Evolutionary conservation across 108 stramenopile species (phyloP), one percentile per base, ranked within the genome.

Genomic region (Chaetoceros muelleri): DNA sequence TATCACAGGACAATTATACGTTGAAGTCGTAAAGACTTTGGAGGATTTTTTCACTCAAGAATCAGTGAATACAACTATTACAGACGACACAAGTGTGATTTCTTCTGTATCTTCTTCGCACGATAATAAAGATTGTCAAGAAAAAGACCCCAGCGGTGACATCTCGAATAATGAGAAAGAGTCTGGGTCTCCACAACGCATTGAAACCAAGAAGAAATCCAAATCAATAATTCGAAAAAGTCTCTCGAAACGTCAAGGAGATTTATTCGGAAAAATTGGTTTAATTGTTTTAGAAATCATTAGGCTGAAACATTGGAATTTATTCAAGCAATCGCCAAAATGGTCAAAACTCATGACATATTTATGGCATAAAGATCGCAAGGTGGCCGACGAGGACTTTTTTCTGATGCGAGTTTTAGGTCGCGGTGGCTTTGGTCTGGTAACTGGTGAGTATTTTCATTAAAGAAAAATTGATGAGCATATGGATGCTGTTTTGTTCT

Each of bases 351-450:
- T 84, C 24, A 55, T 66, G 34, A 79, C 86, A 53, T 91, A 84
- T 60, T 56, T 86, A 24, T 91, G 84, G 82, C 76, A 80, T 57
- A 79, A 71, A 58, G 85, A 86, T 64, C 64, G 72, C 44, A 71
- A 56, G 44, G 80, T 91, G 19, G 80, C 77, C 2, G 87, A 90
- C 45, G 91, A 89, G 51, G 93, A 94, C 59, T 96, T 96, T 64
- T 90, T 84, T 55, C 74, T 85, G n/a, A 94, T 96, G 83, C 74
- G 95, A 31, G 83, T 93, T 46, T 64, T 96, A 53, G 95, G 95
- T 25, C 71, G 95, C 55, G 95, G 95, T 27, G 95, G 95, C 34
- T 96, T 96, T 59, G 95, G 95, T 26, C 75, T 87, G 34, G 95
- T 96, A 16, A 85, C 82, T 67, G 95, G 94, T 87, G 61, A 65